These are phyloP conservation scores for Geosmithia putterillii DNA, from an alignment of 2,329 filamentous ascomycete genomes.

Conservation along the genomic window DNA sequence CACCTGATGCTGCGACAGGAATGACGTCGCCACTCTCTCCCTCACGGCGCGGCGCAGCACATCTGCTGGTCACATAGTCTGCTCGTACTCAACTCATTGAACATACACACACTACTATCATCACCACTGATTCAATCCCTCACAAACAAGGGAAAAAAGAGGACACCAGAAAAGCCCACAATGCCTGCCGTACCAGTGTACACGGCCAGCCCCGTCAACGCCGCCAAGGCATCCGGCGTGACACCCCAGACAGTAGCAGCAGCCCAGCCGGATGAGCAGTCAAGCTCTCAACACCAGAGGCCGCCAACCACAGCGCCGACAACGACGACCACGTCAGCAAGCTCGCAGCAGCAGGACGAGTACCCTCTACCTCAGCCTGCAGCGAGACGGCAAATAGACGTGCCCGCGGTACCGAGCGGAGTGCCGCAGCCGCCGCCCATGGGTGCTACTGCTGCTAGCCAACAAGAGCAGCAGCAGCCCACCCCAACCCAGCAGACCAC, in stretches of 20 bases:
- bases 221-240: conserved; percentile 36
- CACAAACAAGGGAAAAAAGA: background rate
- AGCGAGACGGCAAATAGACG: conserved; percentile 9
- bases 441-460: background rate
- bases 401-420: conserved; percentile 31
- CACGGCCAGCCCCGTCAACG: conserved; percentile 44
- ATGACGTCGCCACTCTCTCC: conserved; percentile 1
- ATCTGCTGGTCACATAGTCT: background rate
- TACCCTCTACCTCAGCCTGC: conserved; percentile 5
- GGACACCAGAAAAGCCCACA: background rate
- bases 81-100: background rate
- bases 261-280: background rate
- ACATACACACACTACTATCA: too few relatives aligned
- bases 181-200: conserved; percentile 53
- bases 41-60: too few relatives aligned
- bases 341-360: background rate
- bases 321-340: conserved; percentile 14
- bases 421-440: conserved; percentile 15
- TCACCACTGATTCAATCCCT: background rate
- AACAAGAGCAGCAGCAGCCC: conserved; percentile 14
- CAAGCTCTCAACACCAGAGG: background rate
- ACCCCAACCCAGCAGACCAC: conserved; percentile 24
- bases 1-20: background rate
- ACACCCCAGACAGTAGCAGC: conserved; percentile 30
- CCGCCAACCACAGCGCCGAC: conserved; percentile 7